A percentile compares a stretch with the other conserved stretches of the same genome.
Conservation (phyloP, 352 stramenopile species). For the Lagenidium giganteum region DNA sequence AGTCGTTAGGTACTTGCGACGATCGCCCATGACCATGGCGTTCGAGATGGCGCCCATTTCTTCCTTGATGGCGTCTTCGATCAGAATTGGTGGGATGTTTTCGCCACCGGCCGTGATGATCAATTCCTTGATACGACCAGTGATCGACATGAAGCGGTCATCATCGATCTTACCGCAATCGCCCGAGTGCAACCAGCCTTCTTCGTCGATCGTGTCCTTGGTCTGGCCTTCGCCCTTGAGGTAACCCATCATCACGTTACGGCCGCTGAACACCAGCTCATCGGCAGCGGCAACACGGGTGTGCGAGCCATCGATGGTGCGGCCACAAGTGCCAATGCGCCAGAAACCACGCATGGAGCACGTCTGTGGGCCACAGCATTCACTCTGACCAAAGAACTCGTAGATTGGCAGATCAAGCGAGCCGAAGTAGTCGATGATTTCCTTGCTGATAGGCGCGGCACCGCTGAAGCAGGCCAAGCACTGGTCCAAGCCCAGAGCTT, state of each 20-base stretch:
- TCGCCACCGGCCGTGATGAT: conserved; percentile 95
- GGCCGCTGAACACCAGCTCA: conserved; percentile 76
- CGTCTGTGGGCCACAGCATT: conserved; percentile 84
- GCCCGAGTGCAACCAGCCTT: conserved; percentile 93
- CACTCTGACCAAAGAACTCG: conserved; percentile 93
- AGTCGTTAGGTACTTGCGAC: conserved; percentile 88
- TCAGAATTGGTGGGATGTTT: conserved; percentile 91
- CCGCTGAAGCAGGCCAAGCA: conserved; percentile 68
- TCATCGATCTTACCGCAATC: conserved; percentile 90
- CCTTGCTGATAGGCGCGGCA: conserved; percentile 90
- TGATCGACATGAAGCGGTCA: conserved; percentile 93
- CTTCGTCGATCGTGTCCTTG: conserved; percentile 87
- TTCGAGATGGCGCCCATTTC: conserved; percentile 86
- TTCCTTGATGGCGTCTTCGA: conserved; percentile 91
- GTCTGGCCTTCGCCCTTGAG: conserved; percentile 74
- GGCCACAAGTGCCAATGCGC: conserved; percentile 86
- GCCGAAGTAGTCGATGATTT: conserved; percentile 94
- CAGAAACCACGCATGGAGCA: conserved; percentile 74
- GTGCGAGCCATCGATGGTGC: conserved; percentile 63
- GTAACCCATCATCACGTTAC: conserved; percentile 90
- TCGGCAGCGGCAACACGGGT: conserved; percentile 55
- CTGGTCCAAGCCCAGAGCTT: conserved; percentile 89
- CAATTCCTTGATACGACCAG: conserved; percentile 95
- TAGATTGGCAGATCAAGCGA: conserved; percentile 93
- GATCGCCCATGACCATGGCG: conserved; percentile 91